A percentile compares a stretch with the other conserved stretches of the same genome.
phyloP scores from a whole-genome alignment of 768 basidiomycete genomes.

The Rhizopogon roseolus region DNA sequence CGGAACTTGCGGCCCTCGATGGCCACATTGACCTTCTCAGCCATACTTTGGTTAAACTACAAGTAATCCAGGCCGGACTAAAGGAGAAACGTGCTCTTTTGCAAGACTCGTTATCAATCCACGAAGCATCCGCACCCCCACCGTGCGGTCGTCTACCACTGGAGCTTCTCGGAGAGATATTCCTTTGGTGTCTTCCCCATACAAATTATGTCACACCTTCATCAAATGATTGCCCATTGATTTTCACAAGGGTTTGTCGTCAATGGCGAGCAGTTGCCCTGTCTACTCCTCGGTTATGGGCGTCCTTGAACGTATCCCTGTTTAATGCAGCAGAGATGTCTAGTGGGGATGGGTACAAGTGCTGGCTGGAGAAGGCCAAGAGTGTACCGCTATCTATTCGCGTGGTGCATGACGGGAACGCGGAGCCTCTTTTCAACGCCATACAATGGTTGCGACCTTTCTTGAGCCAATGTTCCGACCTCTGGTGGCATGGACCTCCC shows the following conservation, averaged over 20 bases:
- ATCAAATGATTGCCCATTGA: constrained; percentile 15
- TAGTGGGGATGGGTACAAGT: constrained; percentile 16
- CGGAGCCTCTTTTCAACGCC: neutral
- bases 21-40: constrained; percentile 15
- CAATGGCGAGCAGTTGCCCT: constrained; percentile 26
- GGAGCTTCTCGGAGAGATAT: constrained; percentile 26
- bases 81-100: constrained; percentile 12
- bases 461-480: constrained; percentile 17
- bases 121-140: constrained; percentile 18
- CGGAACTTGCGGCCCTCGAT: constrained; percentile 15
- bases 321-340: constrained; percentile 3
- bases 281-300: constrained; percentile 28
- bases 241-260: constrained; percentile 23
- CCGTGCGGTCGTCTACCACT: constrained; percentile 17
- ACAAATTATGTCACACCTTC: constrained; percentile 20
- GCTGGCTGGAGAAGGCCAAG: constrained; percentile 25
- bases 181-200: constrained; percentile 21
- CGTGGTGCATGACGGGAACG: constrained; percentile 20
- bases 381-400: constrained; percentile 19
- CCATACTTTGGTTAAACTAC: constrained; percentile 14
- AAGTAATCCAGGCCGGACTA: constrained; percentile 11
- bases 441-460: constrained; percentile 19
- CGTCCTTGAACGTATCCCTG: constrained; percentile 21
- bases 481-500: constrained; percentile 29
- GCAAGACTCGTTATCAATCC: constrained; percentile 16